A percentile compares a stretch with the other conserved stretches of the same genome.
phyloP scores from a whole-genome alignment of 2,329 filamentous ascomycete species.

The Ceratocystis huliohia region DNA sequence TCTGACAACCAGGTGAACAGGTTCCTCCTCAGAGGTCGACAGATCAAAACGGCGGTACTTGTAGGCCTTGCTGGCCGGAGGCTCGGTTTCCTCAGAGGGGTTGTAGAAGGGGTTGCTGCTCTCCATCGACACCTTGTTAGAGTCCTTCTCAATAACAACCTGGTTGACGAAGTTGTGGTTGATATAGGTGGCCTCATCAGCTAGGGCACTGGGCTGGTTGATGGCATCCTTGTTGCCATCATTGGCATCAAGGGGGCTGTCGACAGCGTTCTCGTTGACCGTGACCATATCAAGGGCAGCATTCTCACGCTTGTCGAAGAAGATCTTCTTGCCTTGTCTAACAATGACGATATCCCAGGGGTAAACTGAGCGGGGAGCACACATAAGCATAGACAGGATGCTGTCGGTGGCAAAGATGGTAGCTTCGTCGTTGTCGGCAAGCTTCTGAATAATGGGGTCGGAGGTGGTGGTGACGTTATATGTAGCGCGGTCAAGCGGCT shows the following conservation, averaged over 20 bases:
- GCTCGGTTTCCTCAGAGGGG: conserved; percentile 78
- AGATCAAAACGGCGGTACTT: conserved; percentile 97
- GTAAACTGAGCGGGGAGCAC: conserved; percentile 88
- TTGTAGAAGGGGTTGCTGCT: conserved; percentile 98
- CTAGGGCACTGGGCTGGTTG: conserved; percentile 85
- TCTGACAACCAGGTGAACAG: conserved; percentile 81
- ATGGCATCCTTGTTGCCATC: conserved; percentile 89
- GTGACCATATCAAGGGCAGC: conserved; percentile 93
- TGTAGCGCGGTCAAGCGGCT: conserved; percentile 79
- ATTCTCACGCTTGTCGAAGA: conserved; percentile 95
- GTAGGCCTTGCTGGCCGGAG: conserved; percentile 91
- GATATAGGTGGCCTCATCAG: conserved; percentile 97
- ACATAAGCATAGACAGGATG: conserved; percentile 99
- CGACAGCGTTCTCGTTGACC: conserved; percentile 96
- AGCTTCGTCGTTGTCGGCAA: conserved; percentile 89
- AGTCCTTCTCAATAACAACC: conserved; percentile 72
- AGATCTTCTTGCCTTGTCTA: conserved; percentile 90
- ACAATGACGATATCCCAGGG: conserved; percentile 96
- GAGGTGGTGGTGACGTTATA: conserved; percentile 97
- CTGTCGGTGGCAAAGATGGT: conserved; percentile 95
- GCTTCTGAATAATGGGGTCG: conserved; percentile 92
- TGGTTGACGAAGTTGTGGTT: conserved; percentile 99
- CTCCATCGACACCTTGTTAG: conserved; percentile 66
- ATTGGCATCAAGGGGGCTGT: conserved; percentile 80
- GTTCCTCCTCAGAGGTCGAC: conserved; percentile 86